phyloP scores from a whole-genome alignment of 2,329 filamentous ascomycete genomes.

The Falciphora oryzae region DNA sequence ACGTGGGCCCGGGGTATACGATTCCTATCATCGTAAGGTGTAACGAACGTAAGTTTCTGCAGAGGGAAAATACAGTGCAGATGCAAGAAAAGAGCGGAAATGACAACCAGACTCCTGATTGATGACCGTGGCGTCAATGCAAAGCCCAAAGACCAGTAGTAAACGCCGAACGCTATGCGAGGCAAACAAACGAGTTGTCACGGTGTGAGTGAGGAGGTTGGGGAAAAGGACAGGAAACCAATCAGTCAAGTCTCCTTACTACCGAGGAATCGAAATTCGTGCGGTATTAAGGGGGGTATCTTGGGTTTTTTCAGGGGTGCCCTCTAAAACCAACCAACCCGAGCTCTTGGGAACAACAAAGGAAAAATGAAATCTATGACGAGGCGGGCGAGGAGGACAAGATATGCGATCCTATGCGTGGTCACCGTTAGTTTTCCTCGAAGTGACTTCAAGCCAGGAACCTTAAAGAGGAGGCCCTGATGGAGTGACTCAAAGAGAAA shows the following conservation, averaged over 20 bases:
- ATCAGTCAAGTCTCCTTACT: neutral
- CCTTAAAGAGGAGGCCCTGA: neutral
- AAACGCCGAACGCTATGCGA: neutral
- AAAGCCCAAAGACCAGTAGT: neutral
- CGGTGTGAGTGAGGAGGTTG: neutral
- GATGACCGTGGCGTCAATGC: neutral
- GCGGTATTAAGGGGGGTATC: too few relatives aligned
- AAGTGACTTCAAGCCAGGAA: neutral
- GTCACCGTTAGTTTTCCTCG: neutral
- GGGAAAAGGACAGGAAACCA: neutral
- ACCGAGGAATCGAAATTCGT: neutral
- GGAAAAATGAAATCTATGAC: neutral
- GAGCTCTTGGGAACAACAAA: neutral
- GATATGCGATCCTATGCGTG: neutral
- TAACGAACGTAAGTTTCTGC: too few relatives aligned
- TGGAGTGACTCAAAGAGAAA: neutral
- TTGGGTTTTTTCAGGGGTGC: neutral
- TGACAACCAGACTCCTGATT: too few relatives aligned
- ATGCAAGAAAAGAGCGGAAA: too few relatives aligned
- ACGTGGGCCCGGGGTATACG: too few relatives aligned
- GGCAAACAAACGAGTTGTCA: neutral
- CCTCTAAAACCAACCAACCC: neutral
- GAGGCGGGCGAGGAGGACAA: too few relatives aligned
- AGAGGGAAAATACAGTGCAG: too few relatives aligned
- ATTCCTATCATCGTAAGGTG: too few relatives aligned